Base-by-base conservation (phyloP, 148 eudicot genomes). In the Selenicereus undatus region DNA sequence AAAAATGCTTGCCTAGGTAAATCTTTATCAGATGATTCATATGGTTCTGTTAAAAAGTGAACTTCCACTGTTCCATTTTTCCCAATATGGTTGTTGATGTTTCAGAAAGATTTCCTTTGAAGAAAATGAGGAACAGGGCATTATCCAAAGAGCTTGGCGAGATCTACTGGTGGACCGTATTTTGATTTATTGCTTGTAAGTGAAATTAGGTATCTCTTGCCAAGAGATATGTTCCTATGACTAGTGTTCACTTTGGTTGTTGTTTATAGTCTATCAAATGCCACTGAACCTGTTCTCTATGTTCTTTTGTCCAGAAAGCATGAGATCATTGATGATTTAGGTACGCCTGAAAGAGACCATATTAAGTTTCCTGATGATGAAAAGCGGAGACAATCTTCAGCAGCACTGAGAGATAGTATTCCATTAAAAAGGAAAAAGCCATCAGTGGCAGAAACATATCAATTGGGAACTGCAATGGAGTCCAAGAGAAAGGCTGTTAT, bases 141-240 rank as follows among this genome's bases (percentile, higher is more conserved):
- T 86, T 64, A 7, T 80, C 27, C 87, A 77, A 88, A 91, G 99
- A 88, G 99, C 97, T 71, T 96, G 99, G 99, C 90, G 88, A 73
- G 89, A 76, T 80, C 90, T 96, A 78, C 82, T 96, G 82, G 91
- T 89, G 24, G 90, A 89, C 78, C 97, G 97, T 69, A 87, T 94
- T 75, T 81, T 96, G 83, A 96, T 93, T 78, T 96, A 96, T 85
- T 96, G 99, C 86, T 78, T 96, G 99, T 96, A 85, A 82, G 98
- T 89, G 83, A 14, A 80, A 32, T 54, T 73, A 35, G 45, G 75
- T 72, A 52, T 78, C 26, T 80, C 30, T 62, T 74, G 48, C 43
- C 42, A 20, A 52, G 74, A 30, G 16, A 11, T 18, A 17, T 43
- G 14, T 26, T 30, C 51, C 11, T 62, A 73, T 56, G 6, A 36